Base-by-base conservation (phyloP, 768 basidiomycete species). In the Trametes cinnabarina region DNA sequence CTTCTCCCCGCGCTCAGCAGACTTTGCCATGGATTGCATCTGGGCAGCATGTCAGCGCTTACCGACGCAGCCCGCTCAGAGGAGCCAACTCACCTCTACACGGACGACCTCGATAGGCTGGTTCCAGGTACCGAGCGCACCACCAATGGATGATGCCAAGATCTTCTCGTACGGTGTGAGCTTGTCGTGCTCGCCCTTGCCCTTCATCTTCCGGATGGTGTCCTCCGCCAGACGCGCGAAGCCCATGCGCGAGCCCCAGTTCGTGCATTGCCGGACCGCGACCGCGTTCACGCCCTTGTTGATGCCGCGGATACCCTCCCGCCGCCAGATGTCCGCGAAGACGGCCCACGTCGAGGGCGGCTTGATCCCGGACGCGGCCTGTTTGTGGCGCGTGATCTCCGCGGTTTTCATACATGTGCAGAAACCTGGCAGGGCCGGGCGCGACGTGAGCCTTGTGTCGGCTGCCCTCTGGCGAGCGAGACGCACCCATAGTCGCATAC, bases 331-430 rank as follows among this genome's bases (percentile, higher is more conserved):
- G 67, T 98, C 95, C 63, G 80, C 86, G 70, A 98, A 99, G 48
- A 98, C 87, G 42, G 88, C 88, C 86, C 92, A 95, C 2, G 96
- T 98, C 51, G 90, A 92, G 51, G 88, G 89, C 11, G 94, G 92
- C 69, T 92, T 88, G 40, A 87, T 81, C 39, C 97, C 97, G 26
- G 82, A 72, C 15, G 88, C 85, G 22, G 87, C 90, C 66, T 92
- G 90, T 75, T 99, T 99, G 69, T 91, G 89, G 65, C 95, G 88
- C 47, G 95, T 98, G 64, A 98, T 98, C 74, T 96, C 94, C 62
- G 85, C 97, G 20, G 97, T 99, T 77, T 99, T 99, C 97, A 99
- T 99, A 74, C 94, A 97, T 41, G 96, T 98, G 75, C 94, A 96
- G 78, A 98, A 94, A 66, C 96, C 94, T 97, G 64, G 39, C 15